Conservation (phyloP, 2,329 filamentous ascomycete species). For the Bipolaris gigantea region DNA sequence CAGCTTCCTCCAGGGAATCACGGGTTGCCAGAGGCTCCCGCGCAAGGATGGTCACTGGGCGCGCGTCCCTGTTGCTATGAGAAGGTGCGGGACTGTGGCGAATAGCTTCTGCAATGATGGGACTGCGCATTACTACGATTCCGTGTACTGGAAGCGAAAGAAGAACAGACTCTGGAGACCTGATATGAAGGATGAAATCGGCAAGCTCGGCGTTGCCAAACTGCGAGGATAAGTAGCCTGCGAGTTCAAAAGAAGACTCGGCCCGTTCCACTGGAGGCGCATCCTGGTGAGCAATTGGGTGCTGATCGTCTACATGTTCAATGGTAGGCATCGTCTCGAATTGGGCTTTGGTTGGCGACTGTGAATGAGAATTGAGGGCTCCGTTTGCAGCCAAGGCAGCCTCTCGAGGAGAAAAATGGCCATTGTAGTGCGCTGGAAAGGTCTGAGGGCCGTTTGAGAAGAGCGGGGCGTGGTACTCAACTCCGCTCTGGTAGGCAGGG, state of each 20-base stretch:
- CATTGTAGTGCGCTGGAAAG: constrained; percentile 26
- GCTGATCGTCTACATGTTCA: constrained; percentile 27
- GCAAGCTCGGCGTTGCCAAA: constrained; percentile 43
- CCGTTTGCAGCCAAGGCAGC: constrained; percentile 29
- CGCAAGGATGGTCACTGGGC: constrained; percentile 29
- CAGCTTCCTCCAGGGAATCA: constrained; percentile 39
- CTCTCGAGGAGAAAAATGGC: constrained; percentile 23
- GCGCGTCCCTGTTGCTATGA: constrained; percentile 30
- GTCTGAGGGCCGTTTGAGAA: constrained; percentile 16
- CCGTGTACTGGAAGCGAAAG: constrained; percentile 42
- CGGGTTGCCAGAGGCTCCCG: constrained; percentile 33
- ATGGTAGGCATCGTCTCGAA: constrained; percentile 26
- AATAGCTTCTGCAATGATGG: constrained; percentile 36
- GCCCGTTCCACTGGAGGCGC: constrained; percentile 19
- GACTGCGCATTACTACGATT: constrained; percentile 42
- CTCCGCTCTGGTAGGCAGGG: constrained; percentile 26
- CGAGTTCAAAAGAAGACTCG: constrained; percentile 36
- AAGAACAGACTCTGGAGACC: constrained; percentile 30
- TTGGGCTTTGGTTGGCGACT: constrained; percentile 39
- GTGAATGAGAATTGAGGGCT: constrained; percentile 33
- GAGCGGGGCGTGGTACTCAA: constrained; percentile 27
- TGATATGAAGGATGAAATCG: constrained; percentile 43
- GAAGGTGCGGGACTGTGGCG: constrained; percentile 22
- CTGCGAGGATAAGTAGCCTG: constrained; percentile 36
- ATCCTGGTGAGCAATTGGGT: constrained; percentile 23